Percentiles rank a stretch among this genome's conserved stretches.
Evolutionary conservation across 768 basidiomycete species (phyloP).

Genomic region (Calocera viscosa): DNA sequence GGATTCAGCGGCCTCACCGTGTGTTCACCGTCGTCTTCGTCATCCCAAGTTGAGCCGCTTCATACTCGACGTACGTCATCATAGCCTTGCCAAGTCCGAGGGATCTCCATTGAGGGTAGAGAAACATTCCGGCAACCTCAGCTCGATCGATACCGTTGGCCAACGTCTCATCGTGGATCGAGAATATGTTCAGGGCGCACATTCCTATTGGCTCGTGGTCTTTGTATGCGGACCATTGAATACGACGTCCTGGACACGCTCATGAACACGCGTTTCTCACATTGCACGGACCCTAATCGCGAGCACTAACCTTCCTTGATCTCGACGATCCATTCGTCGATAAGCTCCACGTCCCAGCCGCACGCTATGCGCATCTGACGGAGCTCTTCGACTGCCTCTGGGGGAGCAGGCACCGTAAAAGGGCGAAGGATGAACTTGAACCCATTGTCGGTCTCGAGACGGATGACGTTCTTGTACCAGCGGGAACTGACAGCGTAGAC

Average conservation of each 20-base stretch:
- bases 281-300: neutral
- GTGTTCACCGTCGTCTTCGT: neutral
- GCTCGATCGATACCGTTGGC: slow-evolving; percentile 1
- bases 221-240: neutral
- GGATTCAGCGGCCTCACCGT: neutral
- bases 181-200: neutral
- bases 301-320: slow-evolving; percentile 2
- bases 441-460: neutral
- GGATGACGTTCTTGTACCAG: neutral
- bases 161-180: neutral
- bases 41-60: neutral
- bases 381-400: neutral
- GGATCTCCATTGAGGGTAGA: neutral
- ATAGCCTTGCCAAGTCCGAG: neutral
- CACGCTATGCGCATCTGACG: neutral
- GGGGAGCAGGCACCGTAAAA: neutral
- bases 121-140: slow-evolving; percentile 7
- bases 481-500: neutral
- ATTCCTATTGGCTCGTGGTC: neutral
- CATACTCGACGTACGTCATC: slow-evolving; percentile 1
- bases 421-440: neutral
- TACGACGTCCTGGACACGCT: neutral
- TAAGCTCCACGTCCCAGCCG: slow-evolving; percentile 6
- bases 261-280: neutral
- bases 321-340: slow-evolving; percentile 3